phyloP scores from a whole-genome alignment of 306 rosid species.

The Carpinus viminea region DNA sequence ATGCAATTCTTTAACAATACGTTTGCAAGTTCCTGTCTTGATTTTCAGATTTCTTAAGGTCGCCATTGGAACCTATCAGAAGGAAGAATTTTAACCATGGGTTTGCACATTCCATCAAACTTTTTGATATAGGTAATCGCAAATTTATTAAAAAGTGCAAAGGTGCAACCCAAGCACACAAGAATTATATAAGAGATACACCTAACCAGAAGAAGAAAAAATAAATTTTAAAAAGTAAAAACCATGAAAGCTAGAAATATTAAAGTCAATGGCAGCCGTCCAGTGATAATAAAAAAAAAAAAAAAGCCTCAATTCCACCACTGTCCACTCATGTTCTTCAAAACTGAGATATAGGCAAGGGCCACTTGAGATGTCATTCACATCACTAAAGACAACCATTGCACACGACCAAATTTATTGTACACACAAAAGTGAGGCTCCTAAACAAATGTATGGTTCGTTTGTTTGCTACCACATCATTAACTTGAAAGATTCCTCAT shows the following conservation, averaged over 20 bases:
- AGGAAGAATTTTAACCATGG: background rate
- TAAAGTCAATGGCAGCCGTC: too few relatives aligned
- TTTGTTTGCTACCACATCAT: background rate
- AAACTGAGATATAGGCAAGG: background rate
- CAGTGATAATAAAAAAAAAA: too few relatives aligned
- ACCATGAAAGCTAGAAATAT: too few relatives aligned
- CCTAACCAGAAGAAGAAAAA: too few relatives aligned
- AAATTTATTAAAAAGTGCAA: too few relatives aligned
- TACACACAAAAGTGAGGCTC: background rate
- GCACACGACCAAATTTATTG: background rate
- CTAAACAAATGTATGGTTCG: background rate
- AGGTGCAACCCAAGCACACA: too few relatives aligned
- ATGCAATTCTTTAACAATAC: constrained; percentile 73
- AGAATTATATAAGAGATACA: too few relatives aligned
- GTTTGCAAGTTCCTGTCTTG: constrained; percentile 80
- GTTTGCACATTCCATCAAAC: background rate
- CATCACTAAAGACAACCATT: background rate
- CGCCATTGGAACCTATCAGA: constrained; percentile 41
- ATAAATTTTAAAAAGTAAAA: too few relatives aligned
- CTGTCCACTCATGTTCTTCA: too few relatives aligned
- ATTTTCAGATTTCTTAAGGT: constrained; percentile 67
- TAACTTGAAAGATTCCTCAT: too few relatives aligned
- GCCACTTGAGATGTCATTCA: background rate
- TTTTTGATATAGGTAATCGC: too few relatives aligned
- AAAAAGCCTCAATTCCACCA: too few relatives aligned